phyloP scores from a whole-genome alignment of 2,329 filamentous ascomycete species.

The Aspergillus ustus region DNA sequence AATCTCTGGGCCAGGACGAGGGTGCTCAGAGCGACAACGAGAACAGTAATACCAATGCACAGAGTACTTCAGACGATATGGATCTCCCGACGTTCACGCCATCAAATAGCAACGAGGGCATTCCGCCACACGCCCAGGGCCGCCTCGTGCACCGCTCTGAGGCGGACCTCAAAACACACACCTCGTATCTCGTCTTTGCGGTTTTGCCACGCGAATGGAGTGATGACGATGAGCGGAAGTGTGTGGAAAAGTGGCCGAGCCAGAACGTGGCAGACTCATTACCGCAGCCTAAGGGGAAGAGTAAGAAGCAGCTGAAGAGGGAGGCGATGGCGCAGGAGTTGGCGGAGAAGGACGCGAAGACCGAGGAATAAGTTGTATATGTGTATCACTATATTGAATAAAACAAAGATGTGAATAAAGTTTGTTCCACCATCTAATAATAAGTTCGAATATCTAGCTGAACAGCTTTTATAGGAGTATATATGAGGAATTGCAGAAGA shows the following conservation, averaged over 20 bases:
- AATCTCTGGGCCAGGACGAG: constrained; percentile 29
- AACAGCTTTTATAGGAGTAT: background rate
- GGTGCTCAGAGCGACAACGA: constrained; percentile 25
- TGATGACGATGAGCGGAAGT: constrained; percentile 75
- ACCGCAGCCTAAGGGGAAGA: constrained; percentile 35
- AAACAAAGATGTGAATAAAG: background rate
- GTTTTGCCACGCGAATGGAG: constrained; percentile 85
- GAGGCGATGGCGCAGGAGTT: constrained; percentile 51
- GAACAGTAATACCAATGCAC: constrained; percentile 18
- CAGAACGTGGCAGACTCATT: constrained; percentile 52
- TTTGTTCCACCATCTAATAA: background rate
- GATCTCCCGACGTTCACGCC: constrained; percentile 25
- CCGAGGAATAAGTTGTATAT: constrained; percentile 15
- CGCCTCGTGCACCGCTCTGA: constrained; percentile 80
- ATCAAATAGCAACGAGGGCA: constrained; percentile 13
- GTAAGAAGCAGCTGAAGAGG: constrained; percentile 45
- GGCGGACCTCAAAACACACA: constrained; percentile 90
- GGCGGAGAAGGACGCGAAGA: constrained; percentile 17
- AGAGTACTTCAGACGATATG: constrained; percentile 24
- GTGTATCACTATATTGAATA: background rate
- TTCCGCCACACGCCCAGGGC: constrained; percentile 73
- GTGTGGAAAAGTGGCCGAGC: constrained; percentile 67
- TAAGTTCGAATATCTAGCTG: background rate
- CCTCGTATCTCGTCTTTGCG: constrained; percentile 95
- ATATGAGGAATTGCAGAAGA: background rate